These are phyloP conservation scores for Penicillium sp. DNA, from an alignment of 2,329 filamentous ascomycete species.

Conservation along the genomic window DNA sequence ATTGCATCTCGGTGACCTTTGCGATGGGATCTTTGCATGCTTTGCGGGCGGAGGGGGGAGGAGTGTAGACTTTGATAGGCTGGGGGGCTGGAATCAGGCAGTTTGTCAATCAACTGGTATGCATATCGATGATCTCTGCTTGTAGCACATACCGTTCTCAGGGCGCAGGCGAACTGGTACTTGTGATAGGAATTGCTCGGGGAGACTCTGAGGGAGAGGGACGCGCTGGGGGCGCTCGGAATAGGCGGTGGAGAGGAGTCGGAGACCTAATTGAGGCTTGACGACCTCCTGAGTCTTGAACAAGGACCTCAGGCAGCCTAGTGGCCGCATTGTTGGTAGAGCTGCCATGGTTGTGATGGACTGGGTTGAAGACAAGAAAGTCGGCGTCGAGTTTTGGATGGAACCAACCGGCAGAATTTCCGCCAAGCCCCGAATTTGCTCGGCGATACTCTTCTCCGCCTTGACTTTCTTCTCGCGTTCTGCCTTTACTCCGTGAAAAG, in stretches of 20 bases:
- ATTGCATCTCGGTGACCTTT: slow-evolving; percentile 68
- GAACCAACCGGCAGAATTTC: slow-evolving; percentile 44
- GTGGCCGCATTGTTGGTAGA: slow-evolving; percentile 63
- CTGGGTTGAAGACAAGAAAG: slow-evolving; percentile 23
- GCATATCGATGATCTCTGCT: too few species aligned
- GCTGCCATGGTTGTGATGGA: slow-evolving; percentile 62
- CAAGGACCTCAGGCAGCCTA: slow-evolving; percentile 70
- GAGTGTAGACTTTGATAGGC: slow-evolving; percentile 59
- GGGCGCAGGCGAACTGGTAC: slow-evolving; percentile 45
- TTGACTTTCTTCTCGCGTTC: slow-evolving; percentile 17
- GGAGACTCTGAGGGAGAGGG: slow-evolving; percentile 47
- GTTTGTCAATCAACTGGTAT: slow-evolving; percentile 6
- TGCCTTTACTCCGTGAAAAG: neutral
- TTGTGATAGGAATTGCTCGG: slow-evolving; percentile 48
- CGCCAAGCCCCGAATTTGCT: slow-evolving; percentile 39
- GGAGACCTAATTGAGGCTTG: slow-evolving; percentile 51
- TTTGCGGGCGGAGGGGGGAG: slow-evolving; percentile 40
- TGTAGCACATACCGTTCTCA: slow-evolving; percentile 37
- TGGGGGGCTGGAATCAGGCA: slow-evolving; percentile 43
- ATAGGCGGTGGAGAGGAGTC: slow-evolving; percentile 57
- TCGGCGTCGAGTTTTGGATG: slow-evolving; percentile 35
- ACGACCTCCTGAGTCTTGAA: slow-evolving; percentile 58
- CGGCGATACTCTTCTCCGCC: slow-evolving; percentile 30
- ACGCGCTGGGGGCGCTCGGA: slow-evolving; percentile 46
- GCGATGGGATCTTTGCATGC: slow-evolving; percentile 65